Percentiles rank a stretch among this genome's conserved stretches.
Evolutionary conservation across 108 stramenopile genomes (phyloP).

Genomic region (Skeletonema menzelii): DNA sequence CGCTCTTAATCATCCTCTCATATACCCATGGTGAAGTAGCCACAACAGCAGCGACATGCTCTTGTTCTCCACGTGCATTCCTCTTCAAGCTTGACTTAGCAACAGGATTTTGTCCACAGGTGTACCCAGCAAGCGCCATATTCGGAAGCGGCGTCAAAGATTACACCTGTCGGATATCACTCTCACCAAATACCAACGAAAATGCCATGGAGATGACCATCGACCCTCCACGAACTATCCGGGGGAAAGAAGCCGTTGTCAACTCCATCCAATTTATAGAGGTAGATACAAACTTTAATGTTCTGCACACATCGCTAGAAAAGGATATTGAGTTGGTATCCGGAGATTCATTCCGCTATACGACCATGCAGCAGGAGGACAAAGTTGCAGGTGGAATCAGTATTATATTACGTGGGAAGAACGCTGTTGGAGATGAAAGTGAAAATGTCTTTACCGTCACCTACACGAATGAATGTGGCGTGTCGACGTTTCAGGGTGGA

Average conservation of each 20-base stretch:
- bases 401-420: background rate
- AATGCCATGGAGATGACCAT: background rate
- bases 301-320: background rate
- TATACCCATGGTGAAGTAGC: background rate
- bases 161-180: background rate
- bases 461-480: background rate
- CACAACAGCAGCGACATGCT: background rate
- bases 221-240: background rate
- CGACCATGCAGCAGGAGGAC: background rate
- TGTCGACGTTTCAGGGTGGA: constrained; percentile 1
- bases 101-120: background rate
- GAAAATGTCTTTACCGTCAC: constrained; percentile 4
- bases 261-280: background rate
- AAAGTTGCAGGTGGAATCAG: background rate
- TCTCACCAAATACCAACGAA: background rate
- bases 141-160: background rate
- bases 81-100: background rate
- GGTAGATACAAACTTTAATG: background rate
- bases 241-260: background rate
- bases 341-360: background rate
- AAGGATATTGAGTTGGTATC: background rate
- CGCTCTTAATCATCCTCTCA: background rate
- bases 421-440: background rate
- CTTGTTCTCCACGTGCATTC: background rate
- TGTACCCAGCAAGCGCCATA: background rate